Conservation (phyloP, 2,329 filamentous ascomycete genomes). For the Aspergillus sp. region DNA sequence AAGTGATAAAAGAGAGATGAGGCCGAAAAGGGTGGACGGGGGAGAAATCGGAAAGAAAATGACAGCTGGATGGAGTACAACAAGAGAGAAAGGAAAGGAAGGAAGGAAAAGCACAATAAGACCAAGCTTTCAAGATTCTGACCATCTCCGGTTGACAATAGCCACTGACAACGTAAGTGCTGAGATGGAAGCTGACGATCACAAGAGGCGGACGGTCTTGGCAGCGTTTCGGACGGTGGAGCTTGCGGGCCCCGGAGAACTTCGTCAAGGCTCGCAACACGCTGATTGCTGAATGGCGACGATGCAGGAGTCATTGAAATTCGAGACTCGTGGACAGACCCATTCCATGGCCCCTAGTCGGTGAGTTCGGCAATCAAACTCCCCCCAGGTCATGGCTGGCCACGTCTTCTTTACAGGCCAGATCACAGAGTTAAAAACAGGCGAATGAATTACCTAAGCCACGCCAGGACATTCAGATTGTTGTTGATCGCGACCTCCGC, state of each 20-base stretch:
- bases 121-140: background rate
- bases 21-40: too few relatives aligned
- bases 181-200: constrained; percentile 23
- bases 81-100: background rate
- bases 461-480: background rate
- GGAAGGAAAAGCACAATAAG: constrained; percentile 1
- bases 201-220: constrained; percentile 23
- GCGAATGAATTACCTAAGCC: background rate
- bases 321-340: background rate
- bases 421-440: background rate
- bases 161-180: constrained; percentile 22
- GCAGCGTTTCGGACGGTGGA: constrained; percentile 25
- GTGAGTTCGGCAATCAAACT: background rate
- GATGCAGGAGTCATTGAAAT: background rate
- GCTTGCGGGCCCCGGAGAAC: constrained; percentile 8
- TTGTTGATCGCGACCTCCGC: too few relatives aligned
- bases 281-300: constrained; percentile 11
- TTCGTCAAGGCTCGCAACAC: constrained; percentile 4
- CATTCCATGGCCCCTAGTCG: background rate
- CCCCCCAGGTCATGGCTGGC: background rate
- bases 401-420: background rate
- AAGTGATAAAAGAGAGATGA: background rate
- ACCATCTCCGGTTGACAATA: constrained; percentile 8
- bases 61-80: background rate
- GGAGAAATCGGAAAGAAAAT: background rate